These are phyloP conservation scores for Neopestalotiopsis rosae DNA, from an alignment of 2,329 filamentous ascomycete genomes.

Conservation along the genomic window DNA sequence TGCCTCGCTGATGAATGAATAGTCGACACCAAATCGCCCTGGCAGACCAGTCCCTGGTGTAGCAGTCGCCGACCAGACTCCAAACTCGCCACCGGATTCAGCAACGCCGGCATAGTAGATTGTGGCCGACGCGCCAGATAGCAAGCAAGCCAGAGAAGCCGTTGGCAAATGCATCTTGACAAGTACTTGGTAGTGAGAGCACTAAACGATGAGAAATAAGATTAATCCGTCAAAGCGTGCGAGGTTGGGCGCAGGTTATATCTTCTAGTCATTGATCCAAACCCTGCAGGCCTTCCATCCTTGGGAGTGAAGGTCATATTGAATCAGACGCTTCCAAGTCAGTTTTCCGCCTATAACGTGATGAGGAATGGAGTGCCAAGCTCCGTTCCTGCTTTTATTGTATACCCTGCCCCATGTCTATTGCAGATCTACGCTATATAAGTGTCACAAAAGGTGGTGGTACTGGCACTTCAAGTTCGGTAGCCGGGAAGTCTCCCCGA, in stretches of 20 bases:
- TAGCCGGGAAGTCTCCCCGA: slow-evolving; percentile 3
- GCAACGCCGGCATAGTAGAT: slow-evolving; percentile 55
- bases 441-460: neutral
- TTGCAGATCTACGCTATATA: slow-evolving; percentile 4
- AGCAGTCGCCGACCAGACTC: slow-evolving; percentile 43
- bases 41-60: slow-evolving; percentile 50
- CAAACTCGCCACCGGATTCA: slow-evolving; percentile 53
- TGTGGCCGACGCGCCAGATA: slow-evolving; percentile 41
- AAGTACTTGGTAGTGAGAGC: neutral
- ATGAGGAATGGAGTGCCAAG: slow-evolving; percentile 1
- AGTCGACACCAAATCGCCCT: slow-evolving; percentile 54
- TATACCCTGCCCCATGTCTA: neutral
- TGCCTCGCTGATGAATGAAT: slow-evolving; percentile 52
- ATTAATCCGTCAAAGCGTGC: neutral
- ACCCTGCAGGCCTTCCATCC: neutral
- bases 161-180: slow-evolving; percentile 30
- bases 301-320: neutral
- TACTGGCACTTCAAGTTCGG: slow-evolving; percentile 1
- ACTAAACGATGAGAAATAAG: neutral
- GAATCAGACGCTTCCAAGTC: neutral
- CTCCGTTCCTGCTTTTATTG: neutral
- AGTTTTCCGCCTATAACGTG: neutral
- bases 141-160: slow-evolving; percentile 12
- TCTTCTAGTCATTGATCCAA: neutral
- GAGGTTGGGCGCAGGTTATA: neutral